A percentile compares a stretch with the other conserved stretches of the same genome.
phyloP scores from a whole-genome alignment of 2,329 filamentous ascomycete genomes.

The Ophiostoma fasciatum region DNA sequence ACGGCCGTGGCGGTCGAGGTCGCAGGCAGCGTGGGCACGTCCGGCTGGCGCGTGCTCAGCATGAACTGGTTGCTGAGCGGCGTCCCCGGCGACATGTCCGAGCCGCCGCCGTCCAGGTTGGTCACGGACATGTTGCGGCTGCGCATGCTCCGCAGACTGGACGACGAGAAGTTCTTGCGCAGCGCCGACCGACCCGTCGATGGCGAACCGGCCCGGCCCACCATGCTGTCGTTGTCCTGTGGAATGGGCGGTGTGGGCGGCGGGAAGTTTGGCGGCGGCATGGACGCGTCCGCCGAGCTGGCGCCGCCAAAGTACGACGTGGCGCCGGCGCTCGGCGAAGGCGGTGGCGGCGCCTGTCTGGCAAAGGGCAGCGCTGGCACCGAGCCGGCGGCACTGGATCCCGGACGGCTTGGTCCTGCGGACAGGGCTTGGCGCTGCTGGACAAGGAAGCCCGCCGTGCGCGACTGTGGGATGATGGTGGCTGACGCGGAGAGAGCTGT shows the following conservation, averaged over 20 bases:
- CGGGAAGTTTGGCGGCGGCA: conserved; percentile 16
- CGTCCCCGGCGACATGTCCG: conserved; percentile 57
- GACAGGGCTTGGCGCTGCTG: conserved; percentile 29
- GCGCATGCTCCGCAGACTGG: conserved; percentile 56
- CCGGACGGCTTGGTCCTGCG: conserved; percentile 19
- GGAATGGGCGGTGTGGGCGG: conserved; percentile 21
- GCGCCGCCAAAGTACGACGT: conserved; percentile 10
- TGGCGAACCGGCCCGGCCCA: conserved; percentile 36
- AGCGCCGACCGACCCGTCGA: conserved; percentile 32
- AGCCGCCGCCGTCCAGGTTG: conserved; percentile 41
- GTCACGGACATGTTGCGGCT: conserved; percentile 58
- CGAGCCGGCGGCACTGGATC: conserved; percentile 10
- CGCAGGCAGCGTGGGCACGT: conserved; percentile 51
- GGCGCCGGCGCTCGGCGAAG: conserved; percentile 11
- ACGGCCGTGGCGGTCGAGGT: conserved; percentile 46
- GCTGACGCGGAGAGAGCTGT: conserved; percentile 1
- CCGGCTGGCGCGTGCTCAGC: conserved; percentile 31
- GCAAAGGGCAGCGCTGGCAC: conserved; percentile 16
- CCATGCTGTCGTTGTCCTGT: conserved; percentile 14
- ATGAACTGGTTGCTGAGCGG: conserved; percentile 56
- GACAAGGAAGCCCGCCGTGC: conserved; percentile 22
- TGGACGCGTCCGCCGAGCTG: conserved; percentile 14
- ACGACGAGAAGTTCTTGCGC: conserved; percentile 56
- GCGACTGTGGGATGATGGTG: conserved; percentile 13
- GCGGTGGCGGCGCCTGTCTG: conserved; percentile 21